phyloP scores from a whole-genome alignment of 257 asterid genomes.

The Ocimum tenuiflorum region DNA sequence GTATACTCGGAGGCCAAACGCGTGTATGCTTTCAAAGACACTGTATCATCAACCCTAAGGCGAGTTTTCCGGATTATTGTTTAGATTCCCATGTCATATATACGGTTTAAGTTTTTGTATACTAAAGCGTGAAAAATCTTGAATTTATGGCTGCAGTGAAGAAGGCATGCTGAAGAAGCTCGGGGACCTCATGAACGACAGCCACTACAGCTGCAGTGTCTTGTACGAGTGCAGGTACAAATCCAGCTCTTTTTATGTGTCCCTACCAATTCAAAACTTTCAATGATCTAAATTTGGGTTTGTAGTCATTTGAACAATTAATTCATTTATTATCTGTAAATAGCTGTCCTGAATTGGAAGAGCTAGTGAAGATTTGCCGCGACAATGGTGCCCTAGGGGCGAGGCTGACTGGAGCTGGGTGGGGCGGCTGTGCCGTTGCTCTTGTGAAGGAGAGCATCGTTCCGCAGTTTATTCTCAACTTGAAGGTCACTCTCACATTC shows the following conservation, averaged over 20 bases:
- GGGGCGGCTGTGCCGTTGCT: slow-evolving; percentile 99
- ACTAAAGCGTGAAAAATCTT: no score
- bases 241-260: no score
- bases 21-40: slow-evolving; percentile 78
- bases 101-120: no score
- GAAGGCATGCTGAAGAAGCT: slow-evolving; percentile 77
- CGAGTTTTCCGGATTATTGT: slow-evolving; percentile 11
- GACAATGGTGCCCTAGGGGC: slow-evolving; percentile 91
- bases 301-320: no score
- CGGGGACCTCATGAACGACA: slow-evolving; percentile 86
- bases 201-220: slow-evolving; percentile 92
- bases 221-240: slow-evolving; percentile 93
- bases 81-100: no score
- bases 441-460: slow-evolving; percentile 79
- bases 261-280: no score
- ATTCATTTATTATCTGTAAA: not conserved
- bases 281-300: no score
- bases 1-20: slow-evolving; percentile 93
- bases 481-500: slow-evolving; percentile 45
- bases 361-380: slow-evolving; percentile 61
- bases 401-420: slow-evolving; percentile 96
- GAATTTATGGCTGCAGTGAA: slow-evolving; percentile 45
- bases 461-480: slow-evolving; percentile 76
- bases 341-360: slow-evolving; percentile 93
- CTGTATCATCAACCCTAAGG: slow-evolving; percentile 65